Conservation (phyloP, 2,329 filamentous ascomycete species). For the Neopestalotiopsis sp. region DNA sequence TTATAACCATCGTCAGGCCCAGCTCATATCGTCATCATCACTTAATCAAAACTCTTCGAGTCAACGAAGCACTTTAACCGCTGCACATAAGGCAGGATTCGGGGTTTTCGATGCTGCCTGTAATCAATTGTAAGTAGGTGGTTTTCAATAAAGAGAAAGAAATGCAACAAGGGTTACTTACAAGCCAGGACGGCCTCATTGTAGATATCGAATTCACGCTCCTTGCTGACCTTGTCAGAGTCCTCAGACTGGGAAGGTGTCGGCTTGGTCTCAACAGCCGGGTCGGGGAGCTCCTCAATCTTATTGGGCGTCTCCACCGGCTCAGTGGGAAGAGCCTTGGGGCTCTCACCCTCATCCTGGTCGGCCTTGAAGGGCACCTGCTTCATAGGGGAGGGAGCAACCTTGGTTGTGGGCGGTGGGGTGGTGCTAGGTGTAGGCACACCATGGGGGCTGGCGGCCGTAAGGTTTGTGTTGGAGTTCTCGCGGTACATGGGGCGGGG, state of each 20-base stretch:
- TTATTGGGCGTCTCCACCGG: constrained; percentile 63
- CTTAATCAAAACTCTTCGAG: background rate
- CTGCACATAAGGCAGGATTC: constrained; percentile 98
- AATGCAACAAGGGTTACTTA: constrained; percentile 50
- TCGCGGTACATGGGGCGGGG: constrained; percentile 52
- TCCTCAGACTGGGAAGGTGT: constrained; percentile 71
- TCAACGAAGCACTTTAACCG: constrained; percentile 61
- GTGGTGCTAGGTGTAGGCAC: constrained; percentile 73
- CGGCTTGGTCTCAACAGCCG: constrained; percentile 58
- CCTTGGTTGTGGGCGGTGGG: constrained; percentile 60
- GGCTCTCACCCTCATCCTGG: constrained; percentile 76
- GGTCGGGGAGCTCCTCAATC: constrained; percentile 68
- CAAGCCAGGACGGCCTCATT: constrained; percentile 90
- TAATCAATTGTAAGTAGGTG: constrained; percentile 37
- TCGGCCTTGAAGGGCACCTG: constrained; percentile 78
- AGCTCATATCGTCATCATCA: constrained; percentile 18
- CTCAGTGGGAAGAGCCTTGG: constrained; percentile 77
- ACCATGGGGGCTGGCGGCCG: constrained; percentile 56
- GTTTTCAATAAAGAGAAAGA: background rate
- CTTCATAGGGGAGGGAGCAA: constrained; percentile 63
- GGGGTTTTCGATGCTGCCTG: constrained; percentile 94
- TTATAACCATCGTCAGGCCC: constrained; percentile 18
- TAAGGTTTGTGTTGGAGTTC: constrained; percentile 41
- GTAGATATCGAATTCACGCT: constrained; percentile 91
- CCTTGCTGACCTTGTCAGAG: constrained; percentile 70